These are phyloP conservation scores for Talaromyces stipitatus DNA, from an alignment of 495 filamentous ascomycete species.

Conservation along the genomic window DNA sequence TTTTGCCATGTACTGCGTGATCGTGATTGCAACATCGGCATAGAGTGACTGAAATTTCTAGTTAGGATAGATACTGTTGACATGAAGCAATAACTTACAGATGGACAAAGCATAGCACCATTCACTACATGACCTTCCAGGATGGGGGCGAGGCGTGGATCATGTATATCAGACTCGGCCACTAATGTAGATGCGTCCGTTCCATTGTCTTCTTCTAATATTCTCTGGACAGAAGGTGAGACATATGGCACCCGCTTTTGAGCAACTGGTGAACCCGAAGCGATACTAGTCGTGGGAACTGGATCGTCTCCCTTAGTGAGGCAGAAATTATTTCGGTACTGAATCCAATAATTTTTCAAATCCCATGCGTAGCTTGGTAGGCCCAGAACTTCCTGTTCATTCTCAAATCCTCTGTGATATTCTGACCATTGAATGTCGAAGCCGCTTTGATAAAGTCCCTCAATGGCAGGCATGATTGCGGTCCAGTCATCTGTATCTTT, in stretches of 20 bases:
- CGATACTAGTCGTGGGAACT: neutral
- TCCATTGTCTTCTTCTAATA: conserved; percentile 45
- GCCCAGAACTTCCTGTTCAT: conserved; percentile 52
- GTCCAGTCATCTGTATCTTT: conserved; percentile 55
- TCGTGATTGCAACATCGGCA: conserved; percentile 49
- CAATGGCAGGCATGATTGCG: conserved; percentile 50
- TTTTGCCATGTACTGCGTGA: conserved; percentile 30
- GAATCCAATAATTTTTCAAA: conserved; percentile 75
- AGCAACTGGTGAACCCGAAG: conserved; percentile 16
- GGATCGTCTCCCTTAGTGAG: conserved; percentile 33
- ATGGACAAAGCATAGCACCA: conserved; percentile 48
- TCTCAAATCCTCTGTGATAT: conserved; percentile 63
- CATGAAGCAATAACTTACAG: conserved; percentile 63
- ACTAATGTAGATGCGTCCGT: conserved; percentile 46
- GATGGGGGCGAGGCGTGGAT: conserved; percentile 49
- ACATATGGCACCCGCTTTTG: conserved; percentile 31
- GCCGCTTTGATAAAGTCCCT: conserved; percentile 55
- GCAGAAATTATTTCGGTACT: conserved; percentile 55
- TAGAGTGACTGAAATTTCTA: conserved; percentile 43
- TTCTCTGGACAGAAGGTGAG: conserved; percentile 56
- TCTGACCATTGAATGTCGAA: conserved; percentile 68
- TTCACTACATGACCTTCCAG: conserved; percentile 68
- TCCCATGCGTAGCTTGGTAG: conserved; percentile 74
- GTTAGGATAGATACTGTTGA: conserved; percentile 63
- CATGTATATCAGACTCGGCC: conserved; percentile 58